Conservation (phyloP, 23 red algal genomes). For the Rhodosorus marinus region DNA sequence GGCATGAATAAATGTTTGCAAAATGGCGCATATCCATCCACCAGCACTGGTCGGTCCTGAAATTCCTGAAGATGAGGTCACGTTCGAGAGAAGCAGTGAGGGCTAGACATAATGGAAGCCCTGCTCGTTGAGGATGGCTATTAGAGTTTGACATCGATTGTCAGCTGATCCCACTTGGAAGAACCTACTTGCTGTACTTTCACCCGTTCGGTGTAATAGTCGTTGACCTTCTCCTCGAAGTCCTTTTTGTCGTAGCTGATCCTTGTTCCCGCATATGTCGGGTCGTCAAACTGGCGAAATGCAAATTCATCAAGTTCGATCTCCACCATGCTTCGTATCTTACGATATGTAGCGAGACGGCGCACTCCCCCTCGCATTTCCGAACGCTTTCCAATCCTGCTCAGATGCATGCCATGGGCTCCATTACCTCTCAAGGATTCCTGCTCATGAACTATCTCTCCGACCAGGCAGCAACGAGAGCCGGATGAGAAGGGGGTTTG, state of each 20-base stretch:
- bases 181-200: no score
- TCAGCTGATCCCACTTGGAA: no score
- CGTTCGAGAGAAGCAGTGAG: neutral
- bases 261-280: constrained; percentile 44
- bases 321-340: neutral
- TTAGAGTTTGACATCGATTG: no score
- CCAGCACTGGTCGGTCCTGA: constrained; percentile 25
- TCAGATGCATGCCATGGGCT: no score
- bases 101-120: neutral
- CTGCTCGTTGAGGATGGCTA: no score
- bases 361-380: no score
- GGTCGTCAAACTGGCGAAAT: constrained; percentile 56
- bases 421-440: no score
- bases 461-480: no score
- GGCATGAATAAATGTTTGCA: constrained; percentile 86
- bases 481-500: no score
- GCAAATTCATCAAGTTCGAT: constrained; percentile 46
- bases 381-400: no score
- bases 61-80: constrained; percentile 12
- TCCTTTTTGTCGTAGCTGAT: constrained; percentile 22
- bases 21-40: constrained; percentile 85
- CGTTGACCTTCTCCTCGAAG: constrained; percentile 16
- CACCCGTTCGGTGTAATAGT: constrained; percentile 16
- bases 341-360: no score
- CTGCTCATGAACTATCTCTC: no score